These are phyloP conservation scores for Centella asiatica DNA, from an alignment of 129 eudicot genomes.

Conservation along the genomic window DNA sequence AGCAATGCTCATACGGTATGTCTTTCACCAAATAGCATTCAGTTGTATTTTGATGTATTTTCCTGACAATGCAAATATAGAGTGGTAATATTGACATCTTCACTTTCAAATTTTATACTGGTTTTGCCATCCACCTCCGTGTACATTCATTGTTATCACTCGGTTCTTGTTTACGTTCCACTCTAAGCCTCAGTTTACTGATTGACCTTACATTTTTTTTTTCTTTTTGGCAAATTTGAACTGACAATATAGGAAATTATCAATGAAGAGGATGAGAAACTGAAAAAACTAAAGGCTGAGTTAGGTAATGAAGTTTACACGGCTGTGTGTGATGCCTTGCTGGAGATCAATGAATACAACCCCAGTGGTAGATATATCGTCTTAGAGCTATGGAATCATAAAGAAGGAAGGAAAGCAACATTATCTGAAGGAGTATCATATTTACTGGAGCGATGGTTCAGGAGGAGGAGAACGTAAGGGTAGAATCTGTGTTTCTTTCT, in stretches of 20 bases:
- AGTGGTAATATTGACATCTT: background rate
- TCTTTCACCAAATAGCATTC: too few species aligned
- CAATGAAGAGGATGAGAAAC: conserved; percentile 28
- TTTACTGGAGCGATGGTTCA: too few species aligned
- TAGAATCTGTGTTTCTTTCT: too few species aligned
- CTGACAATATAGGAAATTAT: conserved; percentile 19
- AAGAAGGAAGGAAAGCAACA: conserved; percentile 6
- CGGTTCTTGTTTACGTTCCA: background rate
- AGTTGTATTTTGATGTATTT: background rate
- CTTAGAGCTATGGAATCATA: background rate
- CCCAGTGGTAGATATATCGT: background rate
- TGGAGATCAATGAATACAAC: conserved; percentile 9
- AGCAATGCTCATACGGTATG: conserved; percentile 8
- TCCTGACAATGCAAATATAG: background rate
- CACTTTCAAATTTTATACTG: too few species aligned
- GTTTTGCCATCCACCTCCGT: background rate
- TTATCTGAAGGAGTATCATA: background rate
- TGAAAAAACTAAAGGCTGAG: conserved; percentile 19
- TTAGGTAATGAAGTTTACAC: conserved; percentile 24
- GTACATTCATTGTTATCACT: background rate
- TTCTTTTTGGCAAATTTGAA: background rate
- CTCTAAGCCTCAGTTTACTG: background rate
- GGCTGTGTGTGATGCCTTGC: conserved; percentile 19
- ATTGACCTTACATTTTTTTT: background rate
- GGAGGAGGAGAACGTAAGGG: too few species aligned